Evolutionary conservation across 192 early-diverging fungal genomes (phyloP).

Genomic region (Rhizophagus prolifer): DNA sequence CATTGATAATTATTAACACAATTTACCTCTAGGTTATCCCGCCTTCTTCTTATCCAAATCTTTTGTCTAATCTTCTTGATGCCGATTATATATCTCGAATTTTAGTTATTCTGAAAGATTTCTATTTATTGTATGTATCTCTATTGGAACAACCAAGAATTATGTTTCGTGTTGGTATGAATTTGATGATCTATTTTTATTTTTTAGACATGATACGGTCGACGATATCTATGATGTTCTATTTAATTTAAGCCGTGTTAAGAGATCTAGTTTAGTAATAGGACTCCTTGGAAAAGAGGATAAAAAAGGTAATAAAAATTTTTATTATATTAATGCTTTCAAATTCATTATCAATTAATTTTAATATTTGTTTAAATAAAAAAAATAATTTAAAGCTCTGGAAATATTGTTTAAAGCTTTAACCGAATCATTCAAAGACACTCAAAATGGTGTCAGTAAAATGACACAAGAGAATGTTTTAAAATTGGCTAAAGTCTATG

Average conservation of each 20-base stretch:
- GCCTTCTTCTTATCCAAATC: conserved; percentile 35
- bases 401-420: neutral
- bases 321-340: neutral
- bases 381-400: neutral
- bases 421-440: neutral
- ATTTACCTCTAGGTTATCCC: conserved; percentile 38
- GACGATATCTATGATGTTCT: conserved; percentile 6
- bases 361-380: too few relatives aligned
- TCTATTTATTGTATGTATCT: conserved; percentile 37
- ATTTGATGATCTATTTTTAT: neutral
- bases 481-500: conserved; percentile 7
- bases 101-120: conserved; percentile 37
- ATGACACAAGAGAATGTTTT: neutral
- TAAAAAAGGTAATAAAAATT: conserved; percentile 7
- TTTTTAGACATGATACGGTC: conserved; percentile 7
- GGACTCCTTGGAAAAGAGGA: neutral
- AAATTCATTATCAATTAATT: neutral
- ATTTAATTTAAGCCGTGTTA: conserved; percentile 1
- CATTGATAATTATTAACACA: neutral
- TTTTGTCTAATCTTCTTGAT: conserved; percentile 52
- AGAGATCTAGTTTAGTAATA: neutral
- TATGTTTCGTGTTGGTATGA: neutral
- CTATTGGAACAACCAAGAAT: neutral
- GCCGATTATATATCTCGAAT: conserved; percentile 52
- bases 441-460: neutral